phyloP scores from a whole-genome alignment of 2,329 filamentous ascomycete genomes.

The Cladosporium cucumerinum region DNA sequence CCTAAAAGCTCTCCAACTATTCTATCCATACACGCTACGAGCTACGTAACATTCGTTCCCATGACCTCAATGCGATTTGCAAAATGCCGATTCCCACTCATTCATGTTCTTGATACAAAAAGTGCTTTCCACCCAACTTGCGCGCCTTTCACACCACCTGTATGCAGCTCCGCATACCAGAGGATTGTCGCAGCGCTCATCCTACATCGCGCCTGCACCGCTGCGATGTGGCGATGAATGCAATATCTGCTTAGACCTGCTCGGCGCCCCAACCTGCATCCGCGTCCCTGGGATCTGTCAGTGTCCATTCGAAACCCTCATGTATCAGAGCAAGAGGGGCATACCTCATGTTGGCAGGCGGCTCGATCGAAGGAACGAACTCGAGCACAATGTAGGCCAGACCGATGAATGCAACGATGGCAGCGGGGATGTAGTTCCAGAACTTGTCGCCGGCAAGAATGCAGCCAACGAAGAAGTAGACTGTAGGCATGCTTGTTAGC shows the following conservation, averaged over 20 bases:
- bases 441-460: constrained; percentile 69
- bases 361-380: constrained; percentile 51
- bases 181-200: neutral
- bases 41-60: constrained; percentile 3
- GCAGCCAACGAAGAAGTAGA: constrained; percentile 93
- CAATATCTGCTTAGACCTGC: constrained; percentile 42
- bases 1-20: neutral
- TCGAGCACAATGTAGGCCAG: constrained; percentile 63
- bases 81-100: neutral
- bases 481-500: constrained; percentile 46
- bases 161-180: neutral
- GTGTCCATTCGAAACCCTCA: neutral
- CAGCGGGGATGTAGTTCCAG: constrained; percentile 71
- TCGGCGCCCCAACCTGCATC: constrained; percentile 53
- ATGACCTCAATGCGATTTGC: neutral
- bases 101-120: constrained; percentile 3
- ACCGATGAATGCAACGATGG: constrained; percentile 73
- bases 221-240: constrained; percentile 1
- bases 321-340: constrained; percentile 18
- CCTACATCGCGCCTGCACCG: constrained; percentile 7
- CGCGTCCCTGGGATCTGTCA: constrained; percentile 41
- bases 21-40: constrained; percentile 10
- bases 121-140: neutral
- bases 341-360: constrained; percentile 52
- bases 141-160: neutral